Conservation (phyloP, 2,329 filamentous ascomycete species). For the Exophiala lecanii-corni region DNA sequence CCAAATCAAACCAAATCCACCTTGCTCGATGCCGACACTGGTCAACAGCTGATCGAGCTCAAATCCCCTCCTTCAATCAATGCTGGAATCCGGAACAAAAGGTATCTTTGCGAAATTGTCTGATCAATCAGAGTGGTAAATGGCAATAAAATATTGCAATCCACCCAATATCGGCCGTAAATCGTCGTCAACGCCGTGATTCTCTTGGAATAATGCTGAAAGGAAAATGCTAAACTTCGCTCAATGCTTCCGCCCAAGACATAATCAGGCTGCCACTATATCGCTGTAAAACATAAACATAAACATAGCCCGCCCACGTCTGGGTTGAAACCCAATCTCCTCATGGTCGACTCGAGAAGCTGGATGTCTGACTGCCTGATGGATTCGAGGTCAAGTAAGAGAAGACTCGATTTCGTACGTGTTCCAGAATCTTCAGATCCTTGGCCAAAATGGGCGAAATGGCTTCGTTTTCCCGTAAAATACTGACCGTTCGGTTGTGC, state of each 20-base stretch:
- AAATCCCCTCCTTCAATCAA: too few relatives aligned
- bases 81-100: neutral
- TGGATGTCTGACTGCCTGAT: conserved; percentile 13
- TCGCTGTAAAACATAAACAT: too few relatives aligned
- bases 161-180: neutral
- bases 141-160: neutral
- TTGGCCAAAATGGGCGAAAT: conserved; percentile 69
- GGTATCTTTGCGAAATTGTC: neutral
- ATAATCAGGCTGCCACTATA: too few relatives aligned
- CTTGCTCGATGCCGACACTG: too few relatives aligned
- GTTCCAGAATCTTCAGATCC: conserved; percentile 68
- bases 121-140: too few relatives aligned
- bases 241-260: too few relatives aligned
- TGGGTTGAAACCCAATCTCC: too few relatives aligned
- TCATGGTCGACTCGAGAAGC: conserved; percentile 18
- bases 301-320: too few relatives aligned
- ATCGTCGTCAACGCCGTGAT: neutral
- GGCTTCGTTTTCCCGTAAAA: conserved; percentile 65
- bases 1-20: too few relatives aligned
- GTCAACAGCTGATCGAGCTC: too few relatives aligned
- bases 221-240: too few relatives aligned
- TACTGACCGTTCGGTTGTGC: conserved; percentile 68
- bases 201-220: neutral
- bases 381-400: conserved; percentile 10
- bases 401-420: conserved; percentile 44